These are phyloP conservation scores for Linnemannia exigua DNA, from an alignment of 192 early-diverging fungal species.

Conservation along the genomic window DNA sequence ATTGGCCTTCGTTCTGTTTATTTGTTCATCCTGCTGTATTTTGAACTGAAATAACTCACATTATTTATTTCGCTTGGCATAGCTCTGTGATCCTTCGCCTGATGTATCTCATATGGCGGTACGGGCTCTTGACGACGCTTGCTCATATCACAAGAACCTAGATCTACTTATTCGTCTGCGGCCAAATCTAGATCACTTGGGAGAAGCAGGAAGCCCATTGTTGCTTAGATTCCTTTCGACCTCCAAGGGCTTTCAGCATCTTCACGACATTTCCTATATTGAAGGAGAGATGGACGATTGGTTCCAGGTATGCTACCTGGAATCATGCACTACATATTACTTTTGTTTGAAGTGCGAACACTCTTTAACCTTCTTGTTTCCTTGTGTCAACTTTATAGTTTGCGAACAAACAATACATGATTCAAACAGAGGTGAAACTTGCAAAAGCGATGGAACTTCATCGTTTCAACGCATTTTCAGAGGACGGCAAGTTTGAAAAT, in stretches of 20 bases:
- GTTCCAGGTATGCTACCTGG: conserved; percentile 74
- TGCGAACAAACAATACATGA: conserved; percentile 57
- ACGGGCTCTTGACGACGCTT: conserved; percentile 75
- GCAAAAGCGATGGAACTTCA: conserved; percentile 53
- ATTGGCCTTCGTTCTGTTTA: neutral
- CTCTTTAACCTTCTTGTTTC: conserved; percentile 41
- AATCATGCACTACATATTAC: too few relatives aligned
- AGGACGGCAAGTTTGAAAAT: conserved; percentile 51
- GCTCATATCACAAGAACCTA: conserved; percentile 72
- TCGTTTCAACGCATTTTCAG: conserved; percentile 49
- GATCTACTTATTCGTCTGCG: conserved; percentile 78
- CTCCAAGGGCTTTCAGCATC: conserved; percentile 78
- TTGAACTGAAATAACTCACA: neutral
- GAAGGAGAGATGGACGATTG: conserved; percentile 84
- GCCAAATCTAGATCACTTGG: conserved; percentile 83
- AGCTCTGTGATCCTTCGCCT: conserved; percentile 83
- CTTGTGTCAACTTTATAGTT: conserved; percentile 76
- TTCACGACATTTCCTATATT: conserved; percentile 79
- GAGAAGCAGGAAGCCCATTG: conserved; percentile 76
- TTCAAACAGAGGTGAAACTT: conserved; percentile 50
- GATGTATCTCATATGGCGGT: conserved; percentile 82
- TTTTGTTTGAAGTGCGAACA: neutral
- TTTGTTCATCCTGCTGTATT: neutral
- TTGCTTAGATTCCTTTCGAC: conserved; percentile 78
- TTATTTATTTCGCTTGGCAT: neutral